Evolutionary conservation across 495 filamentous ascomycete genomes (phyloP), one percentile per base, ranked within the genome.

Genomic region (Penicillium tannophilum): DNA sequence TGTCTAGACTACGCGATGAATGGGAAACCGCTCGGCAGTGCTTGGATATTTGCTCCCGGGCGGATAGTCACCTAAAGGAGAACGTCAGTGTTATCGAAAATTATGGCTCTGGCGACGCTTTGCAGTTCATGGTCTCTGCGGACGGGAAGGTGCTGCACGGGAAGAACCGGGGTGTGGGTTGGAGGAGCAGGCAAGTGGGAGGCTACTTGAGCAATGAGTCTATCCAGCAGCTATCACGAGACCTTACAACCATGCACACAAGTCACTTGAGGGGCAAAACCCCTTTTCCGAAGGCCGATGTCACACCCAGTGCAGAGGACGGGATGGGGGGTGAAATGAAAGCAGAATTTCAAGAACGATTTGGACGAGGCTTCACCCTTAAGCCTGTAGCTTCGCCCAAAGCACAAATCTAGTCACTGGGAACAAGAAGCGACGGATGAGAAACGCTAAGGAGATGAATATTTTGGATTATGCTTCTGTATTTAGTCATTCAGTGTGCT

Each of bases 91-190:
- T 48, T 4, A 69, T 77, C 58, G 70, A 75, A 26, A 76, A 76
- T 51, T 68, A 77, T 46, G 69, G 60, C 36, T 72, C 69, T 35
- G 72, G 75, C 11, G 72, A 77, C 49, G 61, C 75, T 23, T 33
- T 77, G 17, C 70, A 77, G 51, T 77, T 75, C 35, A 73, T 77
- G 72, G 70, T 77, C 46, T 77, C 75, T n/a, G 69, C 75, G 5
- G 67, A 71, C 60, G 72, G 68, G 19, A 64, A 72, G 28, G 54
- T 67, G 33, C 45, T 77, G 50, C 64, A 73, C 45, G 72, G 73
- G 42, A 76, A 60, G 56, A 78, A 78, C 41, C 59, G 59, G 48
- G 73, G 71, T 24, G 41, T 76, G 54, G 73, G 75, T 12, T 74
- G 68, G 72, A 73, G 73, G 58, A 71, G 65, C 17, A 75, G 70